phyloP scores from a whole-genome alignment of 495 filamentous ascomycete species.

The Monascus purpureus region DNA sequence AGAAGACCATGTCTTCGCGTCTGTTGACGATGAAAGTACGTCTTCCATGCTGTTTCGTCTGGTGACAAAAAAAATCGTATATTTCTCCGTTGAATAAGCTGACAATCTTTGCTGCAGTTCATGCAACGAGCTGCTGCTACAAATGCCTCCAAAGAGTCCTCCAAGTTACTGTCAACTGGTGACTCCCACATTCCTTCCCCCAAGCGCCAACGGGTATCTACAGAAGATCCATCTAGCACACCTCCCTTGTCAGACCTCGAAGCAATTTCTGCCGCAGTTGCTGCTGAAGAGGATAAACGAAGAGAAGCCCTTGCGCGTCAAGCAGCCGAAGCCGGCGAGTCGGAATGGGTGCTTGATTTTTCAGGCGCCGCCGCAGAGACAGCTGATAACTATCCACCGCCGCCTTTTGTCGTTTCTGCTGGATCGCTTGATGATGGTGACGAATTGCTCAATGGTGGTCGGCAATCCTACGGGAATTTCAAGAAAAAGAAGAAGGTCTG shows the following conservation, averaged over 20 bases:
- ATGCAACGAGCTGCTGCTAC: conserved; percentile 81
- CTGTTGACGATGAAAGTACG: conserved; percentile 81
- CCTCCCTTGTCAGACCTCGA: conserved; percentile 29
- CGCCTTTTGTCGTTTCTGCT: conserved; percentile 20
- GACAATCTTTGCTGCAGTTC: too few species aligned
- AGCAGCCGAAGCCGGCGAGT: conserved; percentile 66
- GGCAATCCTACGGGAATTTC: conserved; percentile 25
- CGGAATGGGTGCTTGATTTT: conserved; percentile 64
- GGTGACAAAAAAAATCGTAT: too few species aligned
- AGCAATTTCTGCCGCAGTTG: conserved; percentile 55
- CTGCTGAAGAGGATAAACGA: conserved; percentile 61
- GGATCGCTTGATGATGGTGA: conserved; percentile 25
- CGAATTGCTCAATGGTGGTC: conserved; percentile 17
- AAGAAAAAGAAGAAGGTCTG: conserved; percentile 19
- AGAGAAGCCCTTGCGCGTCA: conserved; percentile 53
- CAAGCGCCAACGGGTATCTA: conserved; percentile 33
- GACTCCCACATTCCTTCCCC: conserved; percentile 15
- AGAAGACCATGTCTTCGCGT: conserved; percentile 76
- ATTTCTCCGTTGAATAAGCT: too few species aligned
- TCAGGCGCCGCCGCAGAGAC: conserved; percentile 8
- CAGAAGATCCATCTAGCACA: conserved; percentile 14
- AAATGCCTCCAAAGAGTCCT: conserved; percentile 12
- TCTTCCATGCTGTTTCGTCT: too few species aligned
- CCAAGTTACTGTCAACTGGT: conserved; percentile 21
- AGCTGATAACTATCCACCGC: conserved; percentile 4